Evolutionary conservation across 176 grass and related monocot genomes (phyloP), one percentile per base, ranked within the genome.

Genomic region (Juncus effusus): DNA sequence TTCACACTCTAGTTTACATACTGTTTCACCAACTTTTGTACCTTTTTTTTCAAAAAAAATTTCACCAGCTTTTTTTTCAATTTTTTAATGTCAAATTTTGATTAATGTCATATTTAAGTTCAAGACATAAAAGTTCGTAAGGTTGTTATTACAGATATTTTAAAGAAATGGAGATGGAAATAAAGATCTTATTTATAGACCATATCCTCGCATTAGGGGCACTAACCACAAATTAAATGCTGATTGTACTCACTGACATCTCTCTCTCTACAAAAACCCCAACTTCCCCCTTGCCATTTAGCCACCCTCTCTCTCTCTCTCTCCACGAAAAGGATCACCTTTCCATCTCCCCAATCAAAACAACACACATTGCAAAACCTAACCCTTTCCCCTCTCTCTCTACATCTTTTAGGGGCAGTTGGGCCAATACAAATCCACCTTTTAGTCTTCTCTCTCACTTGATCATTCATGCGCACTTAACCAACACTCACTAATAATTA

Each of bases 391-490:
- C 3, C 10, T 45, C 39, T n/a, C 19, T 71, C 6, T 44, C 35
- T 55, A 42, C 57, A 35, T 10, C 49, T 70, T 54, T 16, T 56
- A 3, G 36, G 10, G 44, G 44, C 35, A 69, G 49, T 55, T 54
- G 66, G 66, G 50, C 16, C 66, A 69, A 69, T 15, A 52, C 16
- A 51, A 70, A 13, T 57, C 14, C 54, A 57, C n/a, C 4, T 13
- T 58, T 44, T 70, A 28, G 19, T 28, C 3, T 12, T 64, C 64
- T 36, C 44, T 35, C 44, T 47, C 44, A 47, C 44, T 47, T 47
- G 44, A 47, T 47, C 6, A 47, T 47, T 47, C 44, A 47, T 47
- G 44, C 44, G 9, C 2, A 47, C 44, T 47, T 47, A 51, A 67
- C 44, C 42, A 16, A 67, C 15, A 67, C 64, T 67, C 16, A 28